Base-by-base conservation (phyloP, 305 asterid genomes). In the Salvia sclarea region DNA sequence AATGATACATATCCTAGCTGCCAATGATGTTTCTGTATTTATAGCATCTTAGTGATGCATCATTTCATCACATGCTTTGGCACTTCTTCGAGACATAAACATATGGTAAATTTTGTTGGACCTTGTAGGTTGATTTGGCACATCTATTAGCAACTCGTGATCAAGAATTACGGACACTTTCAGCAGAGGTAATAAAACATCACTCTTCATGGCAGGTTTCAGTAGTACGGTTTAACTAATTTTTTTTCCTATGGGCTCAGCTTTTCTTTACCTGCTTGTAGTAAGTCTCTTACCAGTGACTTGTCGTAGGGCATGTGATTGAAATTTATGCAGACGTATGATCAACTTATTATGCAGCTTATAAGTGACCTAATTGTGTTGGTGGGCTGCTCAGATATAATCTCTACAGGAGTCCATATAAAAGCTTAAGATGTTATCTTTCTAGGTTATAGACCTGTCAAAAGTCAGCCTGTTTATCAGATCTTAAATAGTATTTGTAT, bases 101-200 rank as follows among this genome's bases (percentile, higher is more conserved):
- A 58, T 31, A 47, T 64, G 20, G 38, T 44, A 53, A 35, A 22
- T 65, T 71, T 47, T 70, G 40, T 53, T 71, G 78, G 70, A 66
- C 75, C 66, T 49, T 82, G 72, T 81, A 95, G 98, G 98, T 95
- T 76, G 99, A 95, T 82, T 97, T 91, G 72, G 98, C 96, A 20
- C 99, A 91, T 78, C 75, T 88, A 62, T 85, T 95, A 73, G 96
- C 99, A 53, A 85, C 96, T 82, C 90, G 99, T 57, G 99, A 95
- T 82, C 99, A 95, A 74, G 99, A 95, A 76, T 75, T 95, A 61
- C 97, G 99, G 35, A 95, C 98, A 63, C 85, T 88, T 78, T 84
- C 96, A 37, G 98, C 99, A 68, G 97, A 95, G 97, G 99, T 91
- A 82, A 54, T 69, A 61, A 72, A 49, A 47, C 60, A 70, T n/a